Evolutionary conservation across 176 grass and related monocot genomes (phyloP), one percentile per base, ranked within the genome.

Genomic region (Tillandsia leiboldiana): DNA sequence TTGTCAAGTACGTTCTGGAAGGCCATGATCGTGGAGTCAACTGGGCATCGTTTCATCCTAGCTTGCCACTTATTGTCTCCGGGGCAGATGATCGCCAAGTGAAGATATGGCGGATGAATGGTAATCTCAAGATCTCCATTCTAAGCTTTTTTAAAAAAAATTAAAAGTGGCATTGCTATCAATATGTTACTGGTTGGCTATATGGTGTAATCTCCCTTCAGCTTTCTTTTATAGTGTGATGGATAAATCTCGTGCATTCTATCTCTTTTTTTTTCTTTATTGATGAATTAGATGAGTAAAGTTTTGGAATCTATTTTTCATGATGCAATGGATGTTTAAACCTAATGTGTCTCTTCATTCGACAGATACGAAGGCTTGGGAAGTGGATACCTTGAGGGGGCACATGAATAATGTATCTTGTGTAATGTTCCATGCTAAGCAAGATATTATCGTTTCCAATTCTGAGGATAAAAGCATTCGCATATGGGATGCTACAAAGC

Each of bases 381-480:
- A 97, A 53, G 89, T 97, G 26, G 93, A 92, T 79, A 97, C 93
- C 68, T 64, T 97, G 64, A 81, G 93, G 57, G 93, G 93, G 2
- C 93, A 97, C 83, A 92, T 92, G 89, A 97, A 92, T 65, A 97
- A 97, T 50, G 93, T 92, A 17, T 97, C 93, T 7, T 87, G 86
- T 12, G 94, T 97, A 9, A 80, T 97, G 86, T 97, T 97, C 84
- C 94, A 97, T 3, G 86, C 84, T 1, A 97, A 85, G 77, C 89
- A 92, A 42, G 94, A 97, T 62, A 92, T 97, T 54, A 92, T 97
- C 3, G 84, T 97, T 11, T 97, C 93, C 23, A 97, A 97, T 77
- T 97, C 93, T 47, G 93, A 97, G 83, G 93, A 92, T 49, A 97
- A 92, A 82, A 92, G 88, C 74, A 97, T 97, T 14, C 93, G 86